These are phyloP conservation scores for Termitomyces titanicus DNA, from an alignment of 768 basidiomycete species.

Conservation along the genomic window DNA sequence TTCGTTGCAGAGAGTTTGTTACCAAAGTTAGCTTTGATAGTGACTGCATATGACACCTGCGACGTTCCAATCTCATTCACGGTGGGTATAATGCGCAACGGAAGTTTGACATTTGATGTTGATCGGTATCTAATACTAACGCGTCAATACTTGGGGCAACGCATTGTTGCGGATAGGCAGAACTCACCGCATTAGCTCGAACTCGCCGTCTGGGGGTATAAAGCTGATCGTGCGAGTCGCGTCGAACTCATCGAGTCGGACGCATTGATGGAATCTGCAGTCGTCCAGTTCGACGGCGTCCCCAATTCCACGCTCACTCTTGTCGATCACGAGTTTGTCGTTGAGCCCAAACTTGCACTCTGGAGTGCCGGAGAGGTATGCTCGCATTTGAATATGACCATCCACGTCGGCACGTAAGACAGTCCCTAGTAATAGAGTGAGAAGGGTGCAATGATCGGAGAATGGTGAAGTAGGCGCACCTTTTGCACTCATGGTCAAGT, in stretches of 20 bases:
- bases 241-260: constrained; percentile 92
- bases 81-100: constrained; percentile 84
- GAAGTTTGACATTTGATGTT: constrained; percentile 94
- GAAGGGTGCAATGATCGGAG: not conserved
- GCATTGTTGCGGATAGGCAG: not conserved
- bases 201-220: constrained; percentile 97
- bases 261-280: constrained; percentile 98
- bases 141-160: not conserved
- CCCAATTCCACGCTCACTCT: constrained; percentile 58
- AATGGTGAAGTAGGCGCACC: constrained; percentile 41
- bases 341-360: constrained; percentile 99
- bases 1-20: constrained; percentile 91
- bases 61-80: constrained; percentile 92
- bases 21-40: constrained; percentile 85
- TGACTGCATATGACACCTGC: constrained; percentile 86
- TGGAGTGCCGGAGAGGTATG: constrained; percentile 93
- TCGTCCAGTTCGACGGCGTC: constrained; percentile 96
- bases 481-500: constrained; percentile 96
- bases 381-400: constrained; percentile 97
- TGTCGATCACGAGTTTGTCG: constrained; percentile 96
- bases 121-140: constrained; percentile 74
- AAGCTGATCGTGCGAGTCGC: constrained; percentile 93
- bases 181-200: constrained; percentile 91
- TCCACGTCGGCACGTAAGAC: constrained; percentile 95
- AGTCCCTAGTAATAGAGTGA: constrained; percentile 50